phyloP scores from a whole-genome alignment of 2,329 filamentous ascomycete species.

The Teratosphaeria viscida region DNA sequence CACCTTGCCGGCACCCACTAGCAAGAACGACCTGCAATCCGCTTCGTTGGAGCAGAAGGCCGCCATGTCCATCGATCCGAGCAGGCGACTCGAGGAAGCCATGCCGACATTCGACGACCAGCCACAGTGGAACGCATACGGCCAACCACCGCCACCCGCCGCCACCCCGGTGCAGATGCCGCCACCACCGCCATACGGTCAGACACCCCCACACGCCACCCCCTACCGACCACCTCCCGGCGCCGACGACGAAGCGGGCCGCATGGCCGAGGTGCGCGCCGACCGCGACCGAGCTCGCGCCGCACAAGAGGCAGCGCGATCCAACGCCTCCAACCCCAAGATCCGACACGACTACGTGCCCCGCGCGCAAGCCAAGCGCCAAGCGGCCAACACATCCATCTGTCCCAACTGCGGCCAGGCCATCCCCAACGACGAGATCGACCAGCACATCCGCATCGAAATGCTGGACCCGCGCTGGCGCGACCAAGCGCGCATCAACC shows the following conservation, averaged over 20 bases:
- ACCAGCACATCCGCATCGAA: constrained; percentile 91
- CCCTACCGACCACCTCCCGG: constrained; percentile 17
- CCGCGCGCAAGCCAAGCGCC: constrained; percentile 51
- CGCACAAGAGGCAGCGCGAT: constrained; percentile 66
- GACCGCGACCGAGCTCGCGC: constrained; percentile 56
- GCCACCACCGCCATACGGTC: constrained; percentile 10
- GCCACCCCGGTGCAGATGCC: constrained; percentile 9
- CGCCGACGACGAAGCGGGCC: constrained; percentile 24
- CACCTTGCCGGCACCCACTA: constrained; percentile 79
- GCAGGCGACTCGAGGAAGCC: constrained; percentile 84
- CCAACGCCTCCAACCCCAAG: constrained; percentile 54
- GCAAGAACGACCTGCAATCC: constrained; percentile 82
- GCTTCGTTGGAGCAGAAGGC: constrained; percentile 93
- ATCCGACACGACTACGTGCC: constrained; percentile 92
- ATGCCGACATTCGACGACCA: constrained; percentile 62
- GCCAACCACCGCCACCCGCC: constrained; percentile 5
- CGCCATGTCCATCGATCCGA: constrained; percentile 71
- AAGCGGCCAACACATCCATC: constrained; percentile 55
- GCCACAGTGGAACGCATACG: constrained; percentile 16
- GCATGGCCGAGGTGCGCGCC: constrained; percentile 20
- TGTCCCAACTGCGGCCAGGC: constrained; percentile 91
- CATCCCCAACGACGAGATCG: constrained; percentile 76
- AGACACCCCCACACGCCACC: constrained; percentile 18
- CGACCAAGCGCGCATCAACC: constrained; percentile 76
- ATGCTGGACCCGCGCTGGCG: constrained; percentile 91